Conservation (phyloP, 345 rosid genomes). For the Brassica incana region DNA sequence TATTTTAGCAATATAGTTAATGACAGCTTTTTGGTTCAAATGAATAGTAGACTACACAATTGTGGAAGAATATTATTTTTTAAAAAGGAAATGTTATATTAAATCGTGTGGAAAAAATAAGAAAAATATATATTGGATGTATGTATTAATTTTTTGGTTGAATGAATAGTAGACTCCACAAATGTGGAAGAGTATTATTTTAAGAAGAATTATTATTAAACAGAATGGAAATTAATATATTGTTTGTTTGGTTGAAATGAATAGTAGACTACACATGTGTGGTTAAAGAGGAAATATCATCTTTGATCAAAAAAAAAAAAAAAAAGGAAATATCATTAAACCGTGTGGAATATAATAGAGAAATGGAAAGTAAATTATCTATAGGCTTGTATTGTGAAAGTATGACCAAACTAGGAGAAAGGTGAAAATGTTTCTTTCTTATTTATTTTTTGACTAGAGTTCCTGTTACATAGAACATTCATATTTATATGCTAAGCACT, state of each 20-base stretch:
- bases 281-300: background rate
- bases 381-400: background rate
- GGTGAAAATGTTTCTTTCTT: too few species aligned
- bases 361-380: background rate
- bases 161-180: background rate
- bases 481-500: too few species aligned
- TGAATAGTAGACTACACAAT: conserved; percentile 6
- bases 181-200: background rate
- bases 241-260: background rate
- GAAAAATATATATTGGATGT: background rate
- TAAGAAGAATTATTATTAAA: background rate
- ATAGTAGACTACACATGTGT: background rate
- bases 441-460: too few species aligned
- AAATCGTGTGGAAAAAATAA: background rate
- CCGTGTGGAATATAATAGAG: background rate
- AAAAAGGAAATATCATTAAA: background rate
- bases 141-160: conserved; percentile 10
- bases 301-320: too few species aligned
- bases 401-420: too few species aligned
- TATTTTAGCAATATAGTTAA: conserved; percentile 27
- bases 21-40: conserved; percentile 36
- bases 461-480: too few species aligned
- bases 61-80: background rate
- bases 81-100: background rate
- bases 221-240: background rate